These are phyloP conservation scores for Gentiana macrophylla DNA, from an alignment of 257 asterid genomes.

Conservation along the genomic window DNA sequence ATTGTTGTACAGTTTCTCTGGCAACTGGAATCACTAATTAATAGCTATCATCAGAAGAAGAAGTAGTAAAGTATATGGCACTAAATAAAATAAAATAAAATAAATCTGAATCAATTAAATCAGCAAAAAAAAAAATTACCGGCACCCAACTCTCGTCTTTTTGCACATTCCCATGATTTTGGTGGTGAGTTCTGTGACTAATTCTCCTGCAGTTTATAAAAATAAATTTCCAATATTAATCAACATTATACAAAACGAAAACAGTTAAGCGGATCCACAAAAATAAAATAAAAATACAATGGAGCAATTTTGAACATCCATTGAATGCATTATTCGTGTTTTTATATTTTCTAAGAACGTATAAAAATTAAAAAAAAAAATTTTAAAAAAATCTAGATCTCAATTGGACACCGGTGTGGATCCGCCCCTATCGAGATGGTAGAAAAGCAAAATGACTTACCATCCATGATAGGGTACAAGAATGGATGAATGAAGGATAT, in stretches of 20 bases:
- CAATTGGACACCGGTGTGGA: no score
- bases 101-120: neutral
- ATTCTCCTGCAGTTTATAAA: constrained; percentile 25
- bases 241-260: no score
- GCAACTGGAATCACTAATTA: constrained; percentile 17
- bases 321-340: neutral
- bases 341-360: no score
- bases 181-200: constrained; percentile 39
- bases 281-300: no score
- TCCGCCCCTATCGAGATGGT: no score
- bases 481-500: constrained; percentile 30
- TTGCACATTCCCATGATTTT: constrained; percentile 40
- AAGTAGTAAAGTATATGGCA: neutral
- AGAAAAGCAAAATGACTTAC: constrained; percentile 8
- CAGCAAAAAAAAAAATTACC: constrained; percentile 6
- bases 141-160: constrained; percentile 46
- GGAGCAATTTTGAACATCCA: no score
- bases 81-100: neutral
- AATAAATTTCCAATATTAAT: neutral
- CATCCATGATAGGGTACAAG: constrained; percentile 47
- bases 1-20: constrained; percentile 25
- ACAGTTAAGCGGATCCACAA: no score
- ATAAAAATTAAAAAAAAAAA: neutral
- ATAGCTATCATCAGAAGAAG: no score
- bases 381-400: neutral